Conservation (phyloP, 2,329 filamentous ascomycete genomes). For the Colletotrichum melonis region DNA sequence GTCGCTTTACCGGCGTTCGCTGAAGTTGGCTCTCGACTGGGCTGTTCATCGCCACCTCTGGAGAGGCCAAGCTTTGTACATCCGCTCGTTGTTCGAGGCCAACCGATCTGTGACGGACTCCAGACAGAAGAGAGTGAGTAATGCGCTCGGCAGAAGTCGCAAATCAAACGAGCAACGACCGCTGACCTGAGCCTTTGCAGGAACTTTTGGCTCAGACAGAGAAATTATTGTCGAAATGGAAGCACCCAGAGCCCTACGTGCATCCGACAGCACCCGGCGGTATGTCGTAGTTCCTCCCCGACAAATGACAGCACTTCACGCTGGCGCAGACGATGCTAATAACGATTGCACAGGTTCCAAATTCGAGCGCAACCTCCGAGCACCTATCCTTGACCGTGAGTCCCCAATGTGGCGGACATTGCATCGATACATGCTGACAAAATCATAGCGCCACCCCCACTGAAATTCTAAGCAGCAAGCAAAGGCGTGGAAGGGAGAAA, state of each 20-base stretch:
- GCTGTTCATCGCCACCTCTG: constrained; percentile 91
- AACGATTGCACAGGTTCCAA: constrained; percentile 77
- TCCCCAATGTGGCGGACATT: constrained; percentile 43
- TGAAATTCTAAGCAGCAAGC: constrained; percentile 54
- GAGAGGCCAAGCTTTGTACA: constrained; percentile 96
- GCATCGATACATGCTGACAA: not conserved
- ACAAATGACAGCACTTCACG: not conserved
- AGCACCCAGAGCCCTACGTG: constrained; percentile 94
- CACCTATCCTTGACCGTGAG: constrained; percentile 84
- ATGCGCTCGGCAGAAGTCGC: not conserved
- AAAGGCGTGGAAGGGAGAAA: constrained; percentile 4
- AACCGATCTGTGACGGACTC: constrained; percentile 88
- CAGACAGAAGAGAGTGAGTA: constrained; percentile 82
- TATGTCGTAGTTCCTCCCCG: constrained; percentile 52
- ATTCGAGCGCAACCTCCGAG: constrained; percentile 92
- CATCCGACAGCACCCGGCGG: constrained; percentile 94
- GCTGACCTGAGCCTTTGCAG: constrained; percentile 58
- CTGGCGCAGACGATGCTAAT: not conserved
- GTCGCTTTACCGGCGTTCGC: constrained; percentile 87
- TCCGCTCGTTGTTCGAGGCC: constrained; percentile 93
- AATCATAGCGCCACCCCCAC: constrained; percentile 59
- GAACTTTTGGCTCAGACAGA: constrained; percentile 88
- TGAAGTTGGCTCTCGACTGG: constrained; percentile 97
- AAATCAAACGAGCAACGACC: fast-evolving
- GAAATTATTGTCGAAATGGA: constrained; percentile 90